These are phyloP conservation scores for Butyriboletus loyo DNA, from an alignment of 768 basidiomycete species.

Conservation along the genomic window DNA sequence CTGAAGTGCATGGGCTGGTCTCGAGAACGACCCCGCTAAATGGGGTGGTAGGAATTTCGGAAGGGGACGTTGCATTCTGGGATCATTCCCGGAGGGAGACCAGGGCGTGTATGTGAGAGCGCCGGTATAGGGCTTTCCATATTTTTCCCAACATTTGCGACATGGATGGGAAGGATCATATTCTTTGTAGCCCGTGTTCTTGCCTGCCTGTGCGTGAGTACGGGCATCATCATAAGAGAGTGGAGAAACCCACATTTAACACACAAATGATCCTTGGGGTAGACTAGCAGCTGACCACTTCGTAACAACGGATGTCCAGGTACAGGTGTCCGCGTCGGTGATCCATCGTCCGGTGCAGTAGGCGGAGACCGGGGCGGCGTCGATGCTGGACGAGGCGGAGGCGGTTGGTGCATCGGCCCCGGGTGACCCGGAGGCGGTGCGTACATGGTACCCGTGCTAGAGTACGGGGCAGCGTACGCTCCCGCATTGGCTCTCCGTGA, in stretches of 20 bases:
- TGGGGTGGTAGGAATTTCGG: slow-evolving; percentile 26
- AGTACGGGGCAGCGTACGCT: slow-evolving; percentile 21
- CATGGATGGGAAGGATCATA: slow-evolving; percentile 67
- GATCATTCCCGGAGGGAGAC: slow-evolving; percentile 18
- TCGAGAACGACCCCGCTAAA: slow-evolving; percentile 3
- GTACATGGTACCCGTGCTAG: slow-evolving; percentile 2
- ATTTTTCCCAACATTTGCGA: slow-evolving; percentile 71
- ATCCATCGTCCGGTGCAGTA: slow-evolving; percentile 44
- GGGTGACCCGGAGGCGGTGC: slow-evolving; percentile 11
- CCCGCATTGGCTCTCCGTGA: slow-evolving; percentile 15
- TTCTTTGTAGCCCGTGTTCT: slow-evolving; percentile 72
- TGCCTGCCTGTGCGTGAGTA: slow-evolving; percentile 41
- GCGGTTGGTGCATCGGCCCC: neutral
- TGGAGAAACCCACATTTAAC: slow-evolving; percentile 53
- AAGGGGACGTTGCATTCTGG: slow-evolving; percentile 30
- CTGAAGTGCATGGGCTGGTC: neutral
- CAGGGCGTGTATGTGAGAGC: slow-evolving; percentile 55
- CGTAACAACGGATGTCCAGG: slow-evolving; percentile 68
- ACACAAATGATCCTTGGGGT: slow-evolving; percentile 62
- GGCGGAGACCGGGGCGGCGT: slow-evolving; percentile 12
- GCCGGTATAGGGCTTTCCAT: slow-evolving; percentile 58
- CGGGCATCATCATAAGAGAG: too few relatives aligned
- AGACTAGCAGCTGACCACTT: slow-evolving; percentile 62
- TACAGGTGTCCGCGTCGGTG: slow-evolving; percentile 59
- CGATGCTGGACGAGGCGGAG: slow-evolving; percentile 10